Evolutionary conservation across 345 rosid species (phyloP).

Genomic region (Melaleuca quinquenervia): DNA sequence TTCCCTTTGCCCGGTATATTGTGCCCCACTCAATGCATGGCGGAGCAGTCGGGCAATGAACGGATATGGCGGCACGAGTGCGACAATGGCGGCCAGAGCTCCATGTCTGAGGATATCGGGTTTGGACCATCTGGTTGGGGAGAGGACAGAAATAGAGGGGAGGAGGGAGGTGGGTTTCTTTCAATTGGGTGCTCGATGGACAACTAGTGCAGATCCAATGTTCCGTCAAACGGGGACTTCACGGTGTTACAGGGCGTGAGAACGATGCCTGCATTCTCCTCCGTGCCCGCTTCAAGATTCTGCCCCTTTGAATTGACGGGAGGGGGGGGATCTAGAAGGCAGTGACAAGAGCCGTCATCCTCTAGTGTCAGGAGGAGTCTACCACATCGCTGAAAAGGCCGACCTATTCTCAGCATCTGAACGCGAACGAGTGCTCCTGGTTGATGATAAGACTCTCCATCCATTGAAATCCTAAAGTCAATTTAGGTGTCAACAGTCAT

Average conservation of each 20-base stretch:
- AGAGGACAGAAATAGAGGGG: not conserved
- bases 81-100: not conserved
- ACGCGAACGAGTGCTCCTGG: not conserved
- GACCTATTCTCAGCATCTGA: not conserved
- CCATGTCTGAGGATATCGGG: not conserved
- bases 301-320: not conserved
- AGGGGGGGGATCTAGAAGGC: not conserved
- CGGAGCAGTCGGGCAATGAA: not conserved
- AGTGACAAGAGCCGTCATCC: conserved; percentile 21
- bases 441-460: not conserved
- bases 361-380: not conserved
- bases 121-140: not conserved
- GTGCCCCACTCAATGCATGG: not conserved
- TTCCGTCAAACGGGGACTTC: no score
- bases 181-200: not conserved
- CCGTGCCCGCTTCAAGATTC: not conserved
- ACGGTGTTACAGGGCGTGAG: no score
- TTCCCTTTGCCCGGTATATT: not conserved
- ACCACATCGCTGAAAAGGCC: not conserved
- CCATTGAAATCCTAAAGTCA: not conserved
- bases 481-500: no score
- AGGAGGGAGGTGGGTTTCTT: no score
- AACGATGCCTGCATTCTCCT: no score
- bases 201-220: no score
- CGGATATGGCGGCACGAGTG: not conserved